Evolutionary conservation across 257 asterid genomes (phyloP), one percentile per base, ranked within the genome.

Genomic region (Solanum bulbocastanum): DNA sequence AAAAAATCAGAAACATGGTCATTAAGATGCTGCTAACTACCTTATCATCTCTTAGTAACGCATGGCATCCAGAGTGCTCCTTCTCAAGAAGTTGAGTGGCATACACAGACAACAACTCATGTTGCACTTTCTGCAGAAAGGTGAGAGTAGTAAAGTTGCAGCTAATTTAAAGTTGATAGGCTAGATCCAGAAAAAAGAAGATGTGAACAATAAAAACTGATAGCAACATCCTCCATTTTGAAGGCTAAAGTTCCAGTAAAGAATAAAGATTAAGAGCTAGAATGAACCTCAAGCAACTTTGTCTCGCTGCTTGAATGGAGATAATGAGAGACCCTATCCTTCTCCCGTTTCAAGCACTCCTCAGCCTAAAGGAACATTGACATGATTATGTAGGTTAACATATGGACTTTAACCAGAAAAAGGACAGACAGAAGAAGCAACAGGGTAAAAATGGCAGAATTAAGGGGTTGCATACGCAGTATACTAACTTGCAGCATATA

Each of bases 31-130:
- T 84, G 46, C 8, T 10, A 75, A 40, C 87, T 90, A 97, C 99
- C 98, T 97, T 97, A 91, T 97, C 99, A 91, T 97, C 98, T 88
- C 96, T 94, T 40, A 97, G 99, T 89, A 97, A 91, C 1, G 98
- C 98, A 88, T 94, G 99, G 74, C 99, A 97, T 84, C 99, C 99
- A 15, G 99, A 97, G 89, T 97, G 96, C 94, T 97, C 99, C 92
- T 97, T 97, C 94, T 97, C 99, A 72, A 97, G 91, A 66, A 97
- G 92, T 92, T 96, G 99, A 87, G 97, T 91, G 87, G 99, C 98
- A 91, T 97, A 95, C 73, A 97, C 99, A 66, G 98, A 89, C 93
- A 97, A 91, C 88, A 96, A 91, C 92, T 97, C 98, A 44, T 93
- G 96, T 92, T 96, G 99, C 84, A 93, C 98, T 94, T 92, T 94